phyloP scores from a whole-genome alignment of 768 basidiomycete genomes.

The Podaxis rugospora region DNA sequence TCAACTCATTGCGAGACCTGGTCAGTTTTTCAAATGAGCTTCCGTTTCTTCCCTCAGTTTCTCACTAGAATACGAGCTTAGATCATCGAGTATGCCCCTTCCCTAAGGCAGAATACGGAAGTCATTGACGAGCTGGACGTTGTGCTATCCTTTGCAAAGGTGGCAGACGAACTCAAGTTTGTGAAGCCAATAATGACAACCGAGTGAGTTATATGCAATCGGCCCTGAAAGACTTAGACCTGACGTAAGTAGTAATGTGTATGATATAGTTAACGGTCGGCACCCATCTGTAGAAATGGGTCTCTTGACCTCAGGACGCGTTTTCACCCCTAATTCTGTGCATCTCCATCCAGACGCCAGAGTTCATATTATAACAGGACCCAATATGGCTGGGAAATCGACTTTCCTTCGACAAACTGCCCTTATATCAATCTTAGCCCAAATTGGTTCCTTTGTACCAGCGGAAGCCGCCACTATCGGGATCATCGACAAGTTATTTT shows the following conservation, averaged over 20 bases:
- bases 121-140: conserved; percentile 89
- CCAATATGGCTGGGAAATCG: conserved; percentile 96
- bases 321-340: conserved; percentile 84
- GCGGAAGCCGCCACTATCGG: conserved; percentile 79
- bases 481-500: conserved; percentile 87
- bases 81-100: conserved; percentile 56
- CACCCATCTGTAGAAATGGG: conserved; percentile 94
- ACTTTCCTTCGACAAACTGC: conserved; percentile 91
- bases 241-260: conserved; percentile 38
- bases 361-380: conserved; percentile 85
- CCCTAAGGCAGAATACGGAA: conserved; percentile 69
- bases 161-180: conserved; percentile 76
- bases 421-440: conserved; percentile 84
- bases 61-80: conserved; percentile 21
- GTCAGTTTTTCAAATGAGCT: conserved; percentile 27
- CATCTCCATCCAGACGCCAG: conserved; percentile 53
- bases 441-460: conserved; percentile 91
- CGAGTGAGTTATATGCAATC: conserved; percentile 43
- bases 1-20: conserved; percentile 63
- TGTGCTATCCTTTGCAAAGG: conserved; percentile 70
- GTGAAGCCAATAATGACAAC: conserved; percentile 66
- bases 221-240: background rate
- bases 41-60: background rate
- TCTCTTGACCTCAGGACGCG: conserved; percentile 64
- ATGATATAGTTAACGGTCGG: conserved; percentile 73